Base-by-base conservation (phyloP, 2,329 filamentous ascomycete genomes). In the Tolypocladium album region DNA sequence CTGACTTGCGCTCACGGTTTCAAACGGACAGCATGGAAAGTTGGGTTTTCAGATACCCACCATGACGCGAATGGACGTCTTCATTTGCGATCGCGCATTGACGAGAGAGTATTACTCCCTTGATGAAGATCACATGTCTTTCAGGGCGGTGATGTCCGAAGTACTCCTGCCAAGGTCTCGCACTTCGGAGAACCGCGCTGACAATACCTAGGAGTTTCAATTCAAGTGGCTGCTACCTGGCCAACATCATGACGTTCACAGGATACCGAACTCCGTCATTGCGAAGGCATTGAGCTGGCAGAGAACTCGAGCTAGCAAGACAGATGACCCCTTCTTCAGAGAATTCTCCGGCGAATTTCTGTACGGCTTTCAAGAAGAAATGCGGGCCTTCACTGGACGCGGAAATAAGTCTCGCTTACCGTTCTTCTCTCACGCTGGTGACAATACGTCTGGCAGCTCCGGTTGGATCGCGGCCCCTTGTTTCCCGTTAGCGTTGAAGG, bases 11-110 rank as follows among this genome's bases (percentile, higher is more conserved):
- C 43, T 53, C 34, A 40, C 27, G 8, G 17, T 2, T 2, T 11
- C 22, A 7, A 9, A 24, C 39, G 34, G 3, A 36, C 22, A 64
- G 62, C 42, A 64, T 43, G 55, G 61, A 12, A 40, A 61, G 27
- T 50, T 24, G 31, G 61, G 56, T 2, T 62, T 64, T 55, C 62
- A 64, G 42, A 62, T 64, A 43, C 62, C 62, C 1, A 64, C 62
- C 39, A 60, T 64, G 62, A 64, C 58, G 36, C 56, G 61, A 3
- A 64, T 64, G 62, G 62, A 64, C 40, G 56, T 62, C 22, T 64
- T 64, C 22, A 60, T 64, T 27, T 64, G 62, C 57, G 58, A 62
- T 47, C 42, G 61, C 3, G 42, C 60, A 39, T 61, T 64, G 62
- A 62, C 62, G 11, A 56, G 59, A 22, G 61, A 64, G 22, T 64